Conservation (phyloP, 164 flowering plant genomes). For the Annona cherimola region DNA sequence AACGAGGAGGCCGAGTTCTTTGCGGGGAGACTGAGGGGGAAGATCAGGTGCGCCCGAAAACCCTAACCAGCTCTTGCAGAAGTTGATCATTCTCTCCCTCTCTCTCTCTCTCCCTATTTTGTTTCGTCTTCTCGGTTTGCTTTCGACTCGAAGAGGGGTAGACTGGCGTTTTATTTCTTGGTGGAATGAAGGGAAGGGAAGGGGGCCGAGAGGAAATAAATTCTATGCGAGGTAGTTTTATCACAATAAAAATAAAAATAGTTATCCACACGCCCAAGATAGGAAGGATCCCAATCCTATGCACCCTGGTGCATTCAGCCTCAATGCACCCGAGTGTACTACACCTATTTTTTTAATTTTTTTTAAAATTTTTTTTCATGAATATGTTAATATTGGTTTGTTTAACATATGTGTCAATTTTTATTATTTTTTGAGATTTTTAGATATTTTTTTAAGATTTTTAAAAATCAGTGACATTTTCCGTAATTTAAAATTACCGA, state of each 20-base stretch:
- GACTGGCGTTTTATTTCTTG: neutral
- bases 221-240: neutral
- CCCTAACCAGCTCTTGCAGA: slow-evolving; percentile 2
- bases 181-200: neutral
- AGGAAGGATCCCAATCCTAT: too few relatives aligned
- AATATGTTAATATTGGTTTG: too few relatives aligned
- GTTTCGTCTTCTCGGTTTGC: neutral
- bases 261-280: neutral
- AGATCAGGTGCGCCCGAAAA: neutral
- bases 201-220: neutral
- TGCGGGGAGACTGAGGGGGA: neutral
- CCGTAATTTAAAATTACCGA: too few relatives aligned
- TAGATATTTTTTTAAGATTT: too few relatives aligned
- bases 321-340: too few relatives aligned
- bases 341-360: too few relatives aligned
- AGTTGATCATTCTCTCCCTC: neutral
- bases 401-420: too few relatives aligned
- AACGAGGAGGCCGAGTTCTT: neutral
- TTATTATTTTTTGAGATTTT: too few relatives aligned
- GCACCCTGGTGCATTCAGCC: too few relatives aligned
- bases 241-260: too few relatives aligned
- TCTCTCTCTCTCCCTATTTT: neutral
- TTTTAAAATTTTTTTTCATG: too few relatives aligned
- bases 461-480: too few relatives aligned
- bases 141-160: neutral